Percentiles rank a stretch among this genome's conserved stretches.
phyloP scores from a whole-genome alignment of 768 basidiomycete genomes.

The Suillus cothurnatus region DNA sequence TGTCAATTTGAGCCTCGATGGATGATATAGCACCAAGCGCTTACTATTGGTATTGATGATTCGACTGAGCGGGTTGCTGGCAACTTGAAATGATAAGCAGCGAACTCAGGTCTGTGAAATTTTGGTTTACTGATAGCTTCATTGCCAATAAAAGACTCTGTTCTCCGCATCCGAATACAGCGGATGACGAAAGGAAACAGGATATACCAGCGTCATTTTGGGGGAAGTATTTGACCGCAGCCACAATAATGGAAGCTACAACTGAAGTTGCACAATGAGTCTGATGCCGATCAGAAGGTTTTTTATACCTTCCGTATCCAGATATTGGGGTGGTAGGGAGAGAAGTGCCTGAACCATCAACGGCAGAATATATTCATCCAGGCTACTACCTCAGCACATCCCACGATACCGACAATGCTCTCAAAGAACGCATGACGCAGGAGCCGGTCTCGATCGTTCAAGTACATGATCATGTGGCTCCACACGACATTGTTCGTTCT shows the following conservation, averaged over 20 bases:
- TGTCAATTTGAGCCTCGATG: too few relatives aligned
- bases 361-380: conserved; percentile 97
- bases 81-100: conserved; percentile 36
- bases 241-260: conserved; percentile 84
- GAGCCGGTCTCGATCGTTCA: conserved; percentile 92
- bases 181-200: conserved; percentile 83
- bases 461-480: conserved; percentile 82
- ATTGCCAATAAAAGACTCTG: conserved; percentile 72
- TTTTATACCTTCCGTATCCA: conserved; percentile 96
- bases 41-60: too few relatives aligned
- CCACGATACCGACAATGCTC: conserved; percentile 93
- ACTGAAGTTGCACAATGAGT: conserved; percentile 45
- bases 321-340: conserved; percentile 92
- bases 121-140: conserved; percentile 71
- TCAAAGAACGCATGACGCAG: conserved; percentile 93
- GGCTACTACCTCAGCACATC: conserved; percentile 84
- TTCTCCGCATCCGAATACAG: conserved; percentile 83
- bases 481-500: conserved; percentile 94
- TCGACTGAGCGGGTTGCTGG: too few relatives aligned
- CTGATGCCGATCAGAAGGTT: background rate
- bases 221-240: conserved; percentile 80
- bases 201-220: conserved; percentile 94
- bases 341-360: conserved; percentile 91
- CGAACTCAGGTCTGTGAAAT: background rate
- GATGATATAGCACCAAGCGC: too few relatives aligned